Evolutionary conservation across 108 stramenopile species (phyloP).

Genomic region (Skeletonema menzelii): DNA sequence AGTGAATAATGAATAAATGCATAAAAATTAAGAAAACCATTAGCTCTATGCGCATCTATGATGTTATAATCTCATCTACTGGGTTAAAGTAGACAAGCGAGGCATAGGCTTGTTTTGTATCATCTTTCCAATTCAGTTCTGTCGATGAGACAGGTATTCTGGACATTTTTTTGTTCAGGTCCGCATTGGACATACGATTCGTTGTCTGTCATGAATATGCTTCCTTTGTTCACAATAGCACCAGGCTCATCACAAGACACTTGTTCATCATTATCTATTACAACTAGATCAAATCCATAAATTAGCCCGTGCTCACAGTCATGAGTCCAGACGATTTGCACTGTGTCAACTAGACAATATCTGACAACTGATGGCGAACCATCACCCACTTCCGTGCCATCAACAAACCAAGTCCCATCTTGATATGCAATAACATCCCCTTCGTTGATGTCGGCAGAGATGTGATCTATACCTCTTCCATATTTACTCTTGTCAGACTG

Average conservation of each 20-base stretch:
- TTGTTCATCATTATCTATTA: slow-evolving; percentile 1
- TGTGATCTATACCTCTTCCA: slow-evolving; percentile 64
- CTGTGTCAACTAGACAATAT: slow-evolving; percentile 49
- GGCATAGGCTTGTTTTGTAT: neutral
- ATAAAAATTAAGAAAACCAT: neutral
- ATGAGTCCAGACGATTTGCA: slow-evolving; percentile 83
- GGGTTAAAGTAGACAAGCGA: neutral
- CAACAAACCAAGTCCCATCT: slow-evolving; percentile 70
- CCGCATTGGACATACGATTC: slow-evolving; percentile 49
- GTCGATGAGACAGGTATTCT: slow-evolving; percentile 23
- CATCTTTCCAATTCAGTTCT: neutral
- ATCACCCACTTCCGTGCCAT: slow-evolving; percentile 67
- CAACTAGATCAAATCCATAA: slow-evolving; percentile 45
- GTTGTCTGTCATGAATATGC: neutral
- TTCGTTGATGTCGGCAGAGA: slow-evolving; percentile 59
- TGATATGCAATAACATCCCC: slow-evolving; percentile 73
- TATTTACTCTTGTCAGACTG: slow-evolving; percentile 55
- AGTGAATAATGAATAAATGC: neutral
- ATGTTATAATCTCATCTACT: neutral
- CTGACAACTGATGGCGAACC: slow-evolving; percentile 21
- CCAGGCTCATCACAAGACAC: slow-evolving; percentile 1
- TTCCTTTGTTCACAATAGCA: slow-evolving; percentile 7
- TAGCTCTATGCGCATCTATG: neutral
- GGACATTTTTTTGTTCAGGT: slow-evolving; percentile 62
- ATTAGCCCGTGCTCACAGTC: slow-evolving; percentile 84